These are phyloP conservation scores for Beauveria varroae DNA, from an alignment of 2,329 filamentous ascomycete genomes.

Conservation along the genomic window DNA sequence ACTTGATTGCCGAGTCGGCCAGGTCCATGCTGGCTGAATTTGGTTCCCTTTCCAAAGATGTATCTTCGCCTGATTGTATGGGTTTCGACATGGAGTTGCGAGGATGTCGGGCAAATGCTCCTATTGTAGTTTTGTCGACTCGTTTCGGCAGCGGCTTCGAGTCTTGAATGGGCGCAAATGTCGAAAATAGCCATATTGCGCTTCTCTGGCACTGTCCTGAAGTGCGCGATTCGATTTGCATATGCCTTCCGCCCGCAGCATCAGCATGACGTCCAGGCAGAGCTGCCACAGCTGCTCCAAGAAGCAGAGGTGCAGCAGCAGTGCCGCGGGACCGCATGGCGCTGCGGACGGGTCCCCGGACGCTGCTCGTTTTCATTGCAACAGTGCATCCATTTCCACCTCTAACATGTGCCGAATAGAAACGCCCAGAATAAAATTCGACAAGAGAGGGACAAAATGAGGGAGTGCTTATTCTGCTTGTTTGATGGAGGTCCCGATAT, in stretches of 20 bases:
- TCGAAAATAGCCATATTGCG: slow-evolving; percentile 34
- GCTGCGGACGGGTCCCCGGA: slow-evolving; percentile 6
- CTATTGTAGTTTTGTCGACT: background rate
- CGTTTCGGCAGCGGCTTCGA: slow-evolving; percentile 12
- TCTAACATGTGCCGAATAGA: background rate
- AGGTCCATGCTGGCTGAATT: background rate
- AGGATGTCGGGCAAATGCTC: slow-evolving; percentile 1
- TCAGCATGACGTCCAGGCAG: slow-evolving; percentile 3
- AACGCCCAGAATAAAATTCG: background rate
- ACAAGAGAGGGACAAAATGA: background rate
- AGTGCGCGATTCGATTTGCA: slow-evolving; percentile 7
- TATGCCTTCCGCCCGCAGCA: slow-evolving; percentile 11
- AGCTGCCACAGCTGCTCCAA: slow-evolving; percentile 3
- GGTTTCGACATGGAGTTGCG: background rate
- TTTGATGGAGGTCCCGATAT: background rate
- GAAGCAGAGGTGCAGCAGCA: background rate
- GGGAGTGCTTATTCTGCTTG: background rate
- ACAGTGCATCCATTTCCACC: background rate
- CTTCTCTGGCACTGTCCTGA: slow-evolving; percentile 23
- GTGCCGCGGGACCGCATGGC: slow-evolving; percentile 6
- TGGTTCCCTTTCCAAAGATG: background rate
- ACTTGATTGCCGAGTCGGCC: background rate
- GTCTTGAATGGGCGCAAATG: slow-evolving; percentile 25
- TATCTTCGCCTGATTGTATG: background rate
- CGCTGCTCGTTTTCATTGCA: slow-evolving; percentile 9